phyloP scores from a whole-genome alignment of 192 early-diverging fungal species.

The Linnemannia schmuckeri region DNA sequence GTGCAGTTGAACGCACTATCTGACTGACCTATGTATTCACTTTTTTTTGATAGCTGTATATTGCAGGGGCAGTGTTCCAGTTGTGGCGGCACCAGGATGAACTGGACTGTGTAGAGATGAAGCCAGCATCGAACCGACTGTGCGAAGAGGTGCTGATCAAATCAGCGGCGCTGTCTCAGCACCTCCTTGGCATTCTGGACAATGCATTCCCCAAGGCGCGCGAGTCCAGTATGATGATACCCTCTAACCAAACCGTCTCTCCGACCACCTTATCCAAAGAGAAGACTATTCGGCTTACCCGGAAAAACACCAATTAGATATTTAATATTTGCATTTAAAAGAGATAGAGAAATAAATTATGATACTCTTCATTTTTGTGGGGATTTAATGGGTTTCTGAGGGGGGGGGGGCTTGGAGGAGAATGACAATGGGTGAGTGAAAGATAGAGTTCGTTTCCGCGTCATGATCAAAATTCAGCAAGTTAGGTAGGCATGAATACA shows the following conservation, averaged over 20 bases:
- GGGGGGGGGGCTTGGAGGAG: no score
- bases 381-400: no score
- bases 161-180: slow-evolving; percentile 45
- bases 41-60: slow-evolving; percentile 25
- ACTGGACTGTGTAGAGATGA: slow-evolving; percentile 47
- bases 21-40: neutral
- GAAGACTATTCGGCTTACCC: slow-evolving; percentile 28
- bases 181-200: slow-evolving; percentile 49
- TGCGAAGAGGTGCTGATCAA: slow-evolving; percentile 56
- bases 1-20: neutral
- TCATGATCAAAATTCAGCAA: no score
- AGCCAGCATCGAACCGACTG: slow-evolving; percentile 50
- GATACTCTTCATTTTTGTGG: neutral
- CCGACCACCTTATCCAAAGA: slow-evolving; percentile 32
- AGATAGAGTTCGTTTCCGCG: no score
- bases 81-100: slow-evolving; percentile 48
- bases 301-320: slow-evolving; percentile 13
- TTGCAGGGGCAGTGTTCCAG: slow-evolving; percentile 52
- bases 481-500: no score
- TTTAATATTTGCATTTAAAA: neutral
- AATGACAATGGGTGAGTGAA: no score
- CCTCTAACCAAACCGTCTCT: slow-evolving; percentile 42
- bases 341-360: neutral
- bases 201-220: slow-evolving; percentile 52
- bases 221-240: slow-evolving; percentile 53